Percentiles rank a stretch among this genome's conserved stretches.
Evolutionary conservation across 163 green algal genomes (phyloP).

Genomic region (Chlorella variabilis): DNA sequence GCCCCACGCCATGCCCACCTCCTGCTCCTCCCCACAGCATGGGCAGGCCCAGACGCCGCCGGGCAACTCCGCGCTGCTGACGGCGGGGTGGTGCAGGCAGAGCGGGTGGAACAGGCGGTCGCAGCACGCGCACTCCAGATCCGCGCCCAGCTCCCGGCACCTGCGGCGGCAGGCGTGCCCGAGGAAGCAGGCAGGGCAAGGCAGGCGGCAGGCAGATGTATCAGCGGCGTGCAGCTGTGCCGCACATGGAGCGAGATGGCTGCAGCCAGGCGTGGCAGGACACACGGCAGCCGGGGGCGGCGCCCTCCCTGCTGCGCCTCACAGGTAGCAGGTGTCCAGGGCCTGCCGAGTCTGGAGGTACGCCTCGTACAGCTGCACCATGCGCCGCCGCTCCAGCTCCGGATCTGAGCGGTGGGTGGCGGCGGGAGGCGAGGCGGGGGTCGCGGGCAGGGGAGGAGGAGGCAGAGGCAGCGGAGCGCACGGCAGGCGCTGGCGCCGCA

Average conservation of each 20-base stretch:
- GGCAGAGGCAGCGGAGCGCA: not conserved
- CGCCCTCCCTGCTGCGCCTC: too few species aligned
- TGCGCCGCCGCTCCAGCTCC: slow-evolving; percentile 11
- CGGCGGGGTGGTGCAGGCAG: slow-evolving; percentile 53
- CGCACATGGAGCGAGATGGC: too few species aligned
- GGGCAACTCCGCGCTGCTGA: slow-evolving; percentile 46
- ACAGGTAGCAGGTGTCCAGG: slow-evolving; percentile 39
- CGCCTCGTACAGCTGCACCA: slow-evolving; percentile 28
- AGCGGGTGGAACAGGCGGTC: slow-evolving; percentile 45
- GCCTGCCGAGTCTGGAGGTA: slow-evolving; percentile 27
- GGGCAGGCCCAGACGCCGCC: slow-evolving; percentile 58
- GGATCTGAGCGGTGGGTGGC: not conserved
- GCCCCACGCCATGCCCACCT: too few species aligned
- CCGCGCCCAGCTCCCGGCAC: slow-evolving; percentile 33
- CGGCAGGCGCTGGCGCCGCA: not conserved
- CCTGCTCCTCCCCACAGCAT: slow-evolving; percentile 50
- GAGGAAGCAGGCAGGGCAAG: too few species aligned
- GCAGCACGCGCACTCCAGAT: slow-evolving; percentile 35
- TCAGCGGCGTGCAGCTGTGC: too few species aligned
- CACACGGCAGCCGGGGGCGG: too few species aligned
- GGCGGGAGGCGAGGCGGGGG: not conserved
- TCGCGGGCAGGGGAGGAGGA: not conserved
- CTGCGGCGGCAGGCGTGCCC: not conserved
- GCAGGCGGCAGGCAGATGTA: too few species aligned
- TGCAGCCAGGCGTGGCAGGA: too few species aligned